Conservation (phyloP, 257 asterid species). For the Ballota nigra region DNA sequence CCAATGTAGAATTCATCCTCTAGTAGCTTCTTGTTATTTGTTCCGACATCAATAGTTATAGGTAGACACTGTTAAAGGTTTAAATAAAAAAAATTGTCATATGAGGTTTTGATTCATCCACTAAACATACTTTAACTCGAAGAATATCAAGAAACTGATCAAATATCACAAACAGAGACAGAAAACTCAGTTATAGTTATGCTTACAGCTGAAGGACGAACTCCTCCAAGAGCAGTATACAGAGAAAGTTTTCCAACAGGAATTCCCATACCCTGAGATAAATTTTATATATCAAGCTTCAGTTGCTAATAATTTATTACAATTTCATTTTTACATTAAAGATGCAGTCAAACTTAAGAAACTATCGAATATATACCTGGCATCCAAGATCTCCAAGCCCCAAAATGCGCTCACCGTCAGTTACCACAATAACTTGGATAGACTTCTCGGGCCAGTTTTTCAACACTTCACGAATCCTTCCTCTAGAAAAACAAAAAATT, state of each 20-base stretch:
- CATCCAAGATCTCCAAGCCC: slow-evolving; percentile 99
- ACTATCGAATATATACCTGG: slow-evolving; percentile 51
- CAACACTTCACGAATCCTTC: slow-evolving; percentile 85
- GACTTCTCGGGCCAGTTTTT: slow-evolving; percentile 91
- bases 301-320: not conserved
- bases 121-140: not conserved
- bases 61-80: slow-evolving; percentile 69
- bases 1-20: slow-evolving; percentile 94
- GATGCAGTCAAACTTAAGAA: slow-evolving; percentile 2
- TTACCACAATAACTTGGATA: slow-evolving; percentile 92
- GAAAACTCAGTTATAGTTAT: slow-evolving; percentile 11
- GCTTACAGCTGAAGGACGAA: slow-evolving; percentile 96
- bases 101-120: not conserved
- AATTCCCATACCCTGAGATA: slow-evolving; percentile 89
- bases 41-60: slow-evolving; percentile 90
- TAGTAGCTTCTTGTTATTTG: slow-evolving; percentile 69
- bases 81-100: not conserved
- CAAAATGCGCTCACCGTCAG: slow-evolving; percentile 94
- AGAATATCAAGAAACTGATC: not conserved
- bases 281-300: not conserved
- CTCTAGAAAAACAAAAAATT: slow-evolving; percentile 39
- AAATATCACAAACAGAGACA: not conserved
- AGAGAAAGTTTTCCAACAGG: slow-evolving; percentile 96
- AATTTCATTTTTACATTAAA: not conserved
- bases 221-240: slow-evolving; percentile 96